Evolutionary conservation across 2,329 filamentous ascomycete species (phyloP).

Genomic region (Pseudocercospora fijiensis): DNA sequence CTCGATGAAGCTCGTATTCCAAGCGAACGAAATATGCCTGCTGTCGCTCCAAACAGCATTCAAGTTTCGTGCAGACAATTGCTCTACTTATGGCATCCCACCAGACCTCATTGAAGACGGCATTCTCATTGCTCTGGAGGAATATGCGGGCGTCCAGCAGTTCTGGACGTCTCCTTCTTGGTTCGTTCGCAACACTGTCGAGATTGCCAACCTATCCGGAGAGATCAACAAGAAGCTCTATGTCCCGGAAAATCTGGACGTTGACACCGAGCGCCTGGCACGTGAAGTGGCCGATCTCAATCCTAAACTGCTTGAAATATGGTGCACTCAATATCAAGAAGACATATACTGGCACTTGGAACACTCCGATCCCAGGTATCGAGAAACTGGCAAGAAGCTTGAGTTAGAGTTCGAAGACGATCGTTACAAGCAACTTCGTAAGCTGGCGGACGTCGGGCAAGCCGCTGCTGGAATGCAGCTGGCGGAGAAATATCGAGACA

Average conservation of each 20-base stretch:
- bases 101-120: slow-evolving; percentile 59
- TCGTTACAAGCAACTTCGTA: slow-evolving; percentile 45
- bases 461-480: slow-evolving; percentile 59
- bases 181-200: slow-evolving; percentile 42
- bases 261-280: slow-evolving; percentile 37
- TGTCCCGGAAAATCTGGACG: slow-evolving; percentile 39
- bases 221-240: slow-evolving; percentile 43
- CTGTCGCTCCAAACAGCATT: slow-evolving; percentile 63
- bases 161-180: slow-evolving; percentile 77
- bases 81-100: slow-evolving; percentile 69
- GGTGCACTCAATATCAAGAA: slow-evolving; percentile 60
- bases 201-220: slow-evolving; percentile 45
- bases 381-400: slow-evolving; percentile 52
- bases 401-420: slow-evolving; percentile 40
- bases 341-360: slow-evolving; percentile 60
- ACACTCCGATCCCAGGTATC: slow-evolving; percentile 46
- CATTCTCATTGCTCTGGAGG: slow-evolving; percentile 53
- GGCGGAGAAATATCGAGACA: slow-evolving; percentile 63
- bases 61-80: slow-evolving; percentile 69
- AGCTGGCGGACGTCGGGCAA: slow-evolving; percentile 51
- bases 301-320: slow-evolving; percentile 56
- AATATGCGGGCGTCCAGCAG: slow-evolving; percentile 65
- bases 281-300: slow-evolving; percentile 54
- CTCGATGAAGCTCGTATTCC: slow-evolving; percentile 51
- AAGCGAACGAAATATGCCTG: slow-evolving; percentile 74